Evolutionary conservation across 1,284 basidiomycete genomes (phyloP), one percentile per base, ranked within the genome.

Genomic region (Mycosarcoma maydis): DNA sequence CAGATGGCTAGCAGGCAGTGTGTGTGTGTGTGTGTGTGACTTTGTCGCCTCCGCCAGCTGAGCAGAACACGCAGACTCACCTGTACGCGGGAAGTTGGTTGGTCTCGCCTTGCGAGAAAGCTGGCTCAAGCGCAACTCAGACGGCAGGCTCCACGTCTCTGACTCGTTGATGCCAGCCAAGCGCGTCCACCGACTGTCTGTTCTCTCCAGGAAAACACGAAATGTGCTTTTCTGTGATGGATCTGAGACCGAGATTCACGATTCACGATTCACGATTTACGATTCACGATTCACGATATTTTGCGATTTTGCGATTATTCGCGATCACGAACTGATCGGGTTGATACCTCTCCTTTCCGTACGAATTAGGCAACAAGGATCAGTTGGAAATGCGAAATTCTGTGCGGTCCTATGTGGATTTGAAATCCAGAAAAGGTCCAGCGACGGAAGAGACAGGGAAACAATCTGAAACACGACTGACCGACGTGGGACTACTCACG

Each of bases 91-190:
- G n/a, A n/a, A n/a, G n/a, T n/a, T n/a, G n/a, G n/a, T n/a, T n/a
- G n/a, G n/a, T 34, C 22, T 16, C 10, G 14, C 17, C 10, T 13
- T 16, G 6, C 8, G 27, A 56, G n/a, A 42, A 53, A 53, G 60
- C 60, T 64, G 60, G 60, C 47, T 57, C 60, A 45, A 65, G 61
- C 61, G 61, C 61, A 54, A 13, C 7, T 13, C 13, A 6, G 13
- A 37, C 6, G 32, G 22, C 4, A 19, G 47, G 60, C 60, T 65
- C 61, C 61, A 65, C 61, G 61, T 65, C 55, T 65, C 13, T 29
- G 27, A 29, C 27, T 29, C n/a, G n/a, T n/a, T n/a, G n/a, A n/a
- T n/a, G 24, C 45, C 50, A 60, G 23, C 37, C 40, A 29, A 46
- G 47, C 52, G 53, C 59, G 52, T 49, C 8, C n/a, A 23, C 17